Conservation (phyloP, 805 yeast genomes). For the Cyberlindnera maclurae region DNA sequence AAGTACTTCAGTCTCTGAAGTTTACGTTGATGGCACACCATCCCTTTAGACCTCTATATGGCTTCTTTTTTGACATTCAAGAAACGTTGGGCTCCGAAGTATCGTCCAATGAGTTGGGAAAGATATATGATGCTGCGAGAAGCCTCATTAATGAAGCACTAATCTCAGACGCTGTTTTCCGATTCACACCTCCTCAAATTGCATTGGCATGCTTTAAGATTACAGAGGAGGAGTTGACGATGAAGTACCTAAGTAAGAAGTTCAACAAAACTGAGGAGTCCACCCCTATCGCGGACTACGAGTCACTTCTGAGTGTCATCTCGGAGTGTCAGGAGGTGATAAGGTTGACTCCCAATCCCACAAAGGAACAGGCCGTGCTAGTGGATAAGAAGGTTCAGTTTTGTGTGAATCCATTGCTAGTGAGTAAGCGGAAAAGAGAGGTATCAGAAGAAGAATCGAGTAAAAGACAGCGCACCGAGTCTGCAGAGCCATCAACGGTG, state of each 20-base stretch:
- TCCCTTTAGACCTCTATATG: conserved; percentile 85
- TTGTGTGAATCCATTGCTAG: conserved; percentile 50
- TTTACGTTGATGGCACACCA: conserved; percentile 85
- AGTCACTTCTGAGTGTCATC: conserved; percentile 39
- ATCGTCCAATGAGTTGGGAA: conserved; percentile 54
- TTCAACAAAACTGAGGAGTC: conserved; percentile 26
- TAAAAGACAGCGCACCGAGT: conserved; percentile 19
- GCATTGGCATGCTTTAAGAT: conserved; percentile 80
- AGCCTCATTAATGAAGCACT: conserved; percentile 59
- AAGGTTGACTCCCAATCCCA: conserved; percentile 35
- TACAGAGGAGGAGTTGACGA: conserved; percentile 55
- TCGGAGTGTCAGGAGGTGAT: conserved; percentile 41
- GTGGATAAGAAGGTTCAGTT: conserved; percentile 61
- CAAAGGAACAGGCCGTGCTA: conserved; percentile 52
- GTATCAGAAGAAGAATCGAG: conserved; percentile 20
- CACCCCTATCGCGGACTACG: conserved; percentile 23
- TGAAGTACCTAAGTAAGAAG: conserved; percentile 60
- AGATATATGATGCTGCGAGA: conserved; percentile 64
- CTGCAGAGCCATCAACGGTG: background rate
- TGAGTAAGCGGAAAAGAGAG: conserved; percentile 39
- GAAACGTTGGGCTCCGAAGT: conserved; percentile 33
- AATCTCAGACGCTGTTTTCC: conserved; percentile 67
- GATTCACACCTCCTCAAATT: conserved; percentile 90
- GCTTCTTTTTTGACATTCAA: conserved; percentile 89
- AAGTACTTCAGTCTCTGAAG: conserved; percentile 60